Percentiles rank a stretch among this genome's conserved stretches.
phyloP scores from a whole-genome alignment of 2,329 filamentous ascomycete species.

The Plectosphaerella plurivora region DNA sequence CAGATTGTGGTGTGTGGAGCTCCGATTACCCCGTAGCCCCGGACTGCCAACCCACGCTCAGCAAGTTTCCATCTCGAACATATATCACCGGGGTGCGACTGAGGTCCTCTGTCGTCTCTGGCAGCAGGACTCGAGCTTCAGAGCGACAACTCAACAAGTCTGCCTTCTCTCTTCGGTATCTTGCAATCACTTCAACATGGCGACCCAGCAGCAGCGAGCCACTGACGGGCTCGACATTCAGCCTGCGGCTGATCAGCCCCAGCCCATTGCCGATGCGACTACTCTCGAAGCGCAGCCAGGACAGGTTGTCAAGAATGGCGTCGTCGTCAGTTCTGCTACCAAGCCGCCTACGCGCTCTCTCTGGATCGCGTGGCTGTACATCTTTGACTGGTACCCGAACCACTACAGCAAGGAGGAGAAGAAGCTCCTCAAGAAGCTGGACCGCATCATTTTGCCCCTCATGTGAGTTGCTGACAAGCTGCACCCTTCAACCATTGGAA shows the following conservation, averaged over 20 bases:
- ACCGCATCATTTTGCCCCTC: conserved; percentile 22
- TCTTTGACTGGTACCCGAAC: conserved; percentile 26
- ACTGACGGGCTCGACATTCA: conserved; percentile 1
- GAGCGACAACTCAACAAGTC: too few relatives aligned
- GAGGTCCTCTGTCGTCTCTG: too few relatives aligned
- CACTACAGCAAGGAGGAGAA: conserved; percentile 22
- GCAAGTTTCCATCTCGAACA: too few relatives aligned
- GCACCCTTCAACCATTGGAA: not conserved
- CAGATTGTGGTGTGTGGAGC: too few relatives aligned
- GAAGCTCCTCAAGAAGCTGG: conserved; percentile 20
- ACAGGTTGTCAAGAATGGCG: conserved; percentile 11
- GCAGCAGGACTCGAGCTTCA: too few relatives aligned
- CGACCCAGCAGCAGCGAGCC: not conserved
- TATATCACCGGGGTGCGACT: too few relatives aligned
- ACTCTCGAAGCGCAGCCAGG: not conserved
- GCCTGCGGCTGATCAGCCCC: not conserved
- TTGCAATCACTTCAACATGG: not conserved
- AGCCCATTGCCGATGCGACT: not conserved
- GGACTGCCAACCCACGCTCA: too few relatives aligned
- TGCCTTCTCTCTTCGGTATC: too few relatives aligned
- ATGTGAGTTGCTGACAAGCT: too few relatives aligned
- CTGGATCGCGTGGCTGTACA: conserved; percentile 19
- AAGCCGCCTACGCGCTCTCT: conserved; percentile 12
- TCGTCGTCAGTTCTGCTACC: conserved; percentile 17
- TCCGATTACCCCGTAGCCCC: too few relatives aligned